Evolutionary conservation across 257 asterid genomes (phyloP), one percentile per base, ranked within the genome.

Genomic region (Oldenlandia corymbosa): DNA sequence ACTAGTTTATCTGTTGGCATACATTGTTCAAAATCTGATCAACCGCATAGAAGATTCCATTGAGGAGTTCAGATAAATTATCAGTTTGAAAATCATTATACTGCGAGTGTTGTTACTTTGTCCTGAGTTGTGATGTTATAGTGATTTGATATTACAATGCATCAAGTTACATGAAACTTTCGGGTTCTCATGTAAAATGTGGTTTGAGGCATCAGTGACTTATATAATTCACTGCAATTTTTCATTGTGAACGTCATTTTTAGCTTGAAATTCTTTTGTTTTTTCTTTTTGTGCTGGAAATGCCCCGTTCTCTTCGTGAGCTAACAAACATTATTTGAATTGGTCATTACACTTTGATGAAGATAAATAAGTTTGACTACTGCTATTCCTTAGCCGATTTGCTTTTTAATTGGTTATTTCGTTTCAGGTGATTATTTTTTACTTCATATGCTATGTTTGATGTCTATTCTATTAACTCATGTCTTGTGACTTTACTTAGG

Each of bases 401-500:
- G 63, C n/a, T 4, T 55, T 28, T 43, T 11, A 43, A 32, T 9
- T 41, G 45, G 14, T 34, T 34, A n/a, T n/a, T n/a, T n/a, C n/a
- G n/a, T n/a, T n/a, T n/a, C n/a, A n/a, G n/a, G n/a, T n/a, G n/a
- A n/a, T n/a, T n/a, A n/a, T n/a, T n/a, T n/a, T n/a, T n/a, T n/a
- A n/a, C n/a, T n/a, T n/a, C n/a, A n/a, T n/a, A n/a, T n/a, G n/a
- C 12, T 58, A 60, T 10, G 14, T 17, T 56, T 56, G 61, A 21
- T 58, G 48, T 37, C 27, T 65, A 32, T 51, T 26, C 11, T 60
- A 14, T 4, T 34, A 4, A 12, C 45, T 45, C 36, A 72, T 51
- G 20, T 67, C 28, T 60, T 0, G 24, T 41, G 47, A 34, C 23
- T 53, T 73, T 67, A 9, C 34, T 63, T 63, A 87, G 99, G 81